These are phyloP conservation scores for Trypanosoma grayi DNA, from an alignment of 208 protist species.

Conservation along the genomic window DNA sequence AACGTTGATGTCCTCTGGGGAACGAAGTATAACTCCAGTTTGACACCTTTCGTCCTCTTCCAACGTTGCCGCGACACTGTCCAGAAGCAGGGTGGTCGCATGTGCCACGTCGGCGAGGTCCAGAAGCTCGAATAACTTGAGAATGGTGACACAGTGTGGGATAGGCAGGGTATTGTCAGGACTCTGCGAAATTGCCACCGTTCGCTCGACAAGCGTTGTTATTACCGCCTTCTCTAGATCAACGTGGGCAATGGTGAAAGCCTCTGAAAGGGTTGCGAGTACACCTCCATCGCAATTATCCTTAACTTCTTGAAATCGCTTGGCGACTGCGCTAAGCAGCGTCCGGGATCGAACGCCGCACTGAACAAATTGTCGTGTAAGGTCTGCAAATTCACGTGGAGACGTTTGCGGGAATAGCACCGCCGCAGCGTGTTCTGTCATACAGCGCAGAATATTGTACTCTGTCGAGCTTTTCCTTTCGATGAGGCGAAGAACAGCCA, in stretches of 20 bases:
- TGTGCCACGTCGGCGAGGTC: neutral
- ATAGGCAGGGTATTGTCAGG: neutral
- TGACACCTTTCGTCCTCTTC: neutral
- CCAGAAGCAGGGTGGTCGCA: slow-evolving; percentile 13
- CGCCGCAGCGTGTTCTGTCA: slow-evolving; percentile 49
- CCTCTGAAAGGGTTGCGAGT: slow-evolving; percentile 41
- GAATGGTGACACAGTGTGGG: slow-evolving; percentile 19
- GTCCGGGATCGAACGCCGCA: slow-evolving; percentile 61
- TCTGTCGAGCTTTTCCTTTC: slow-evolving; percentile 53
- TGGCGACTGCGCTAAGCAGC: slow-evolving; percentile 38
- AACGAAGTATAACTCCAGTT: neutral
- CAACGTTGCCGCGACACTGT: neutral
- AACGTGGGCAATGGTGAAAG: slow-evolving; percentile 48
- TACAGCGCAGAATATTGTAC: slow-evolving; percentile 45
- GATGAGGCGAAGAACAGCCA: slow-evolving; percentile 53
- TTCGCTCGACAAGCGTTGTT: slow-evolving; percentile 30
- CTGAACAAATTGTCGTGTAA: slow-evolving; percentile 50
- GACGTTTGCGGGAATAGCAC: slow-evolving; percentile 44
- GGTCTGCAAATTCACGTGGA: slow-evolving; percentile 38
- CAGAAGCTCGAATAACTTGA: slow-evolving; percentile 20
- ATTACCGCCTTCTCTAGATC: slow-evolving; percentile 43
- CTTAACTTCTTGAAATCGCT: slow-evolving; percentile 33
- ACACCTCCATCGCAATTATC: slow-evolving; percentile 29
- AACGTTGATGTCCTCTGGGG: slow-evolving; percentile 15
- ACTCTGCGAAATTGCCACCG: slow-evolving; percentile 19